Conservation (phyloP, 495 filamentous ascomycete species). For the Pyronema omphalodes region DNA sequence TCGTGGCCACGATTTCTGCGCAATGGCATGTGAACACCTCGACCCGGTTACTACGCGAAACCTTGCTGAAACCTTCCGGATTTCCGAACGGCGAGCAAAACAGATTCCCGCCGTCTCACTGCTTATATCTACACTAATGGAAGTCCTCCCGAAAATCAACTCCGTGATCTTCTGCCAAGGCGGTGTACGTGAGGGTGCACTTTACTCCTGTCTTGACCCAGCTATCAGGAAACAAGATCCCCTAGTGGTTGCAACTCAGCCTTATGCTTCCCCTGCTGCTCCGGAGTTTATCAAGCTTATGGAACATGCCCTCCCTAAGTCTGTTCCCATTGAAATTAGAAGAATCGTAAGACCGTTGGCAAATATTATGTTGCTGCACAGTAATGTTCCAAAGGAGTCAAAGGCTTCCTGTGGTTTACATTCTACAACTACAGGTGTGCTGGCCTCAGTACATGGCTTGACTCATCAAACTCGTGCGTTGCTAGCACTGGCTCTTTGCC, state of each 20-base stretch:
- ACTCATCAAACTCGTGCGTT: constrained; percentile 52
- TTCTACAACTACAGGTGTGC: constrained; percentile 46
- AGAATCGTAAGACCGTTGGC: constrained; percentile 33
- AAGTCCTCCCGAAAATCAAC: constrained; percentile 49
- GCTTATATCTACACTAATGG: constrained; percentile 51
- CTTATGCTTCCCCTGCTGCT: constrained; percentile 31
- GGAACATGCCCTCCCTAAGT: constrained; percentile 28
- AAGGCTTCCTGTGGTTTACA: constrained; percentile 51
- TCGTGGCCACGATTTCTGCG: constrained; percentile 38
- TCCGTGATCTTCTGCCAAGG: constrained; percentile 65
- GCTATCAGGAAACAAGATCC: constrained; percentile 45
- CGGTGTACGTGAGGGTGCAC: constrained; percentile 66
- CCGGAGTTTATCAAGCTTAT: constrained; percentile 29
- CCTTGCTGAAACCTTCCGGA: constrained; percentile 47
- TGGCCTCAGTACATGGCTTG: constrained; percentile 50
- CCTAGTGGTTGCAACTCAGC: constrained; percentile 38
- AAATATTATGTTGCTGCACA: constrained; percentile 36
- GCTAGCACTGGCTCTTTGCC: constrained; percentile 54
- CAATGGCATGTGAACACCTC: constrained; percentile 39
- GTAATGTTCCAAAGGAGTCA: constrained; percentile 32
- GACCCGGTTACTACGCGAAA: constrained; percentile 31
- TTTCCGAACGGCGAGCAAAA: constrained; percentile 58
- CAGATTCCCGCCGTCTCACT: constrained; percentile 75
- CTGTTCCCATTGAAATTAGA: constrained; percentile 27
- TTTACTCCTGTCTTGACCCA: constrained; percentile 46